Evolutionary conservation across 2,329 filamentous ascomycete genomes (phyloP).

Genomic region (Macrophomina pseudophaseolina): DNA sequence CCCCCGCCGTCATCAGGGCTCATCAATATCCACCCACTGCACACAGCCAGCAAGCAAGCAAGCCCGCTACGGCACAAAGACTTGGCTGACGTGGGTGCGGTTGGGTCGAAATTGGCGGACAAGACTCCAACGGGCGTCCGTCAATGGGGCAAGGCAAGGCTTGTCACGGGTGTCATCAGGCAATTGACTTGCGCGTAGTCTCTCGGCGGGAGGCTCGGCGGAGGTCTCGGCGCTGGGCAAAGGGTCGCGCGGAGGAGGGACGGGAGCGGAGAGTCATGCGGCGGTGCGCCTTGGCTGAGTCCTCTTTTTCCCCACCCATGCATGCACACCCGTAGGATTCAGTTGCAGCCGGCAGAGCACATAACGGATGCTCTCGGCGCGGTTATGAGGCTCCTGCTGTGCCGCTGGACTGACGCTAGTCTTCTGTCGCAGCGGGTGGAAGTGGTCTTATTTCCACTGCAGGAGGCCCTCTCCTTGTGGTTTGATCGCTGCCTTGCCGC

Average conservation of each 20-base stretch:
- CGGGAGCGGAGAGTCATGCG: not conserved
- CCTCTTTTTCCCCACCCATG: not conserved
- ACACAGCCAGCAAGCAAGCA: not conserved
- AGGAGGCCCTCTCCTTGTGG: not conserved
- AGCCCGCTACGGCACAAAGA: not conserved
- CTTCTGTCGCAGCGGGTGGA: not conserved
- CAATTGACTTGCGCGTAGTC: not conserved
- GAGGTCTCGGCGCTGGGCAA: constrained; percentile 21
- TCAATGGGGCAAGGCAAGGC: not conserved
- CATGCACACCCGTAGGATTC: not conserved
- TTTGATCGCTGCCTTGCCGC: not conserved
- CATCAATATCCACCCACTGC: not conserved
- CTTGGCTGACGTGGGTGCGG: constrained; percentile 14
- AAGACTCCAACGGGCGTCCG: not conserved
- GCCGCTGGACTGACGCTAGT: not conserved
- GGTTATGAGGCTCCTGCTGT: not conserved
- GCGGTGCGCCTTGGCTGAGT: constrained; percentile 10
- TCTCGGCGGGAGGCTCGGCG: constrained; percentile 25
- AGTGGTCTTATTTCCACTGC: not conserved
- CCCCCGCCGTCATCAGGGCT: constrained; percentile 3
- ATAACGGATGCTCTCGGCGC: not conserved
- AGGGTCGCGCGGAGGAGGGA: not conserved
- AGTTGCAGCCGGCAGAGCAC: not conserved
- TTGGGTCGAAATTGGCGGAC: not conserved
- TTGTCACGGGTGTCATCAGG: not conserved